Evolutionary conservation across 306 rosid species (phyloP), one percentile per base, ranked within the genome.

Genomic region (Lagenaria siceraria): DNA sequence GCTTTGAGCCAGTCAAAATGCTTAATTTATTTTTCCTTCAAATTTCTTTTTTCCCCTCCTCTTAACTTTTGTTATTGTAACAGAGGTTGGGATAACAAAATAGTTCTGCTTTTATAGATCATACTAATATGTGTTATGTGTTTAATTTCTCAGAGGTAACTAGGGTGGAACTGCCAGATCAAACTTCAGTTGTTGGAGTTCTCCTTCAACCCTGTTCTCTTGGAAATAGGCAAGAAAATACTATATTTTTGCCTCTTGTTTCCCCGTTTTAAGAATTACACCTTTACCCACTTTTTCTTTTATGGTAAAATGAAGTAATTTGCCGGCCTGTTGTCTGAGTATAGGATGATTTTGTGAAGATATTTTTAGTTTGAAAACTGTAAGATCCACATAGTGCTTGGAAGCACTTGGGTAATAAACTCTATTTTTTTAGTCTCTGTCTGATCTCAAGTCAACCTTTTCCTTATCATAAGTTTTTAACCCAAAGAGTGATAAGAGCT

Each of bases 191-290:
- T 75, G 90, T 85, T 64, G 90, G 85, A 81, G 96, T 91, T 87
- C 91, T 91, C 64, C 97, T 87, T 72, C 93, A 88, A 84, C 92
- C 93, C 74, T 78, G 84, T 88, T 89, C 95, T 79, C 77, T 38
- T 35, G 92, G 98, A 86, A 89, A 90, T 78, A 89, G 93, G 98
- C 84, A 88, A 87, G 95, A 82, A 68, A 78, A 74, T 55, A 46
- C 59, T 78, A 35, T 63, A 81, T 52, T 52, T 54, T 88, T 81
- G 77, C 83, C 49, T 85, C 63, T 36, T 35, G 42, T 27, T 70
- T 72, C 15, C 43, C 42, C 3, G 40, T 71, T 48, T 49, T 14
- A 25, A 25, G 40, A 22, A 43, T 69, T 21, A 21, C 15, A 1
- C 21, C 55, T 42, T 42, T 22, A 24, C 33, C n/a, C 12, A 69